These are phyloP conservation scores for Venustampulla echinocandica DNA, from an alignment of 495 filamentous ascomycete genomes.

Conservation along the genomic window DNA sequence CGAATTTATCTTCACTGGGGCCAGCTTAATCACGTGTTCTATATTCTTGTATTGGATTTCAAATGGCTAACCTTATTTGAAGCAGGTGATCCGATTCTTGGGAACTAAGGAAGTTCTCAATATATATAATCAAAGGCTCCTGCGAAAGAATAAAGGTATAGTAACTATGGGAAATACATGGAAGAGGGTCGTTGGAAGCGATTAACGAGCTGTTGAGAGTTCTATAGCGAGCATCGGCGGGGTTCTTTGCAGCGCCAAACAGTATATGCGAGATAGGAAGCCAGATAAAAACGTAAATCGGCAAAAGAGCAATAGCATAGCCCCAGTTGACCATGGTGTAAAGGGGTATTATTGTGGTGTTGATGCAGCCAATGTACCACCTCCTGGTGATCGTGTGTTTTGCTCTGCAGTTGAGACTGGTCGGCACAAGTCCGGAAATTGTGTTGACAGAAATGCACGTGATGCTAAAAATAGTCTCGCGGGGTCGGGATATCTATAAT, in stretches of 20 bases:
- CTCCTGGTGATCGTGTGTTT: not conserved
- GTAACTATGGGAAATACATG: slow-evolving; percentile 19
- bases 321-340: slow-evolving; percentile 3
- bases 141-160: slow-evolving; percentile 33
- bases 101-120: slow-evolving; percentile 43
- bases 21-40: slow-evolving; percentile 14
- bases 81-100: slow-evolving; percentile 43
- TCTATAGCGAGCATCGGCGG: not conserved
- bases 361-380: not conserved
- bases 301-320: slow-evolving; percentile 17
- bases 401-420: not conserved
- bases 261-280: slow-evolving; percentile 19
- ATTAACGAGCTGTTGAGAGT: slow-evolving; percentile 19
- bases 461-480: too few species aligned
- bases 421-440: too few species aligned
- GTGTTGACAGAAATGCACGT: too few species aligned
- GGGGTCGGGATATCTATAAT: too few species aligned
- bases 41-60: too few species aligned
- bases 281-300: slow-evolving; percentile 21
- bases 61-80: slow-evolving; percentile 44
- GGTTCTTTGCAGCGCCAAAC: slow-evolving; percentile 3
- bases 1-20: slow-evolving; percentile 39
- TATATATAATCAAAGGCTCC: slow-evolving; percentile 47
- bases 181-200: slow-evolving; percentile 16
- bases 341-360: not conserved